A percentile compares a stretch with the other conserved stretches of the same genome.
Evolutionary conservation across 2,329 filamentous ascomycete species (phyloP).

Genomic region (Colletotrichum sp.): DNA sequence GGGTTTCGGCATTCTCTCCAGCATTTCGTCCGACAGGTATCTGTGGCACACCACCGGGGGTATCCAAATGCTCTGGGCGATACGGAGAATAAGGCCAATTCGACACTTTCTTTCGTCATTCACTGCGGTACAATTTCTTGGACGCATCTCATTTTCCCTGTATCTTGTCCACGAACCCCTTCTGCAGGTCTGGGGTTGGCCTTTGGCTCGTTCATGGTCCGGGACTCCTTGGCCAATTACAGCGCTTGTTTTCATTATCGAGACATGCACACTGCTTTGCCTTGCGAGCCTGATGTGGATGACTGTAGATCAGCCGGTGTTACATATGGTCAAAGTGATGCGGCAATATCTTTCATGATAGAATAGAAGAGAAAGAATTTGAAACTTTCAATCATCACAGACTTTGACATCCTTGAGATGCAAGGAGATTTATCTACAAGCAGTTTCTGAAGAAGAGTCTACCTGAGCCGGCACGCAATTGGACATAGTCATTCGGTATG

Average conservation of each 20-base stretch:
- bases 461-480: not conserved
- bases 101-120: not conserved
- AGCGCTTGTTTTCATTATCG: not conserved
- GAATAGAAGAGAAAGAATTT: no score
- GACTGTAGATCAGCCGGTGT: not conserved
- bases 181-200: not conserved
- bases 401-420: no score
- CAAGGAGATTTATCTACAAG: no score
- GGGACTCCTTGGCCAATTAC: not conserved
- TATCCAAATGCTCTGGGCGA: not conserved
- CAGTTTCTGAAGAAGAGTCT: no score
- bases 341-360: not conserved
- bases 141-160: not conserved
- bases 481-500: rapidly evolving
- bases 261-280: not conserved
- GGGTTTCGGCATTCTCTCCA: not conserved
- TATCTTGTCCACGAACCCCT: not conserved
- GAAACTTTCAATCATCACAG: no score
- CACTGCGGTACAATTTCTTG: not conserved
- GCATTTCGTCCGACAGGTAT: not conserved
- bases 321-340: not conserved
- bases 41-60: not conserved
- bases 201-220: not conserved
- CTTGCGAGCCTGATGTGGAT: not conserved
- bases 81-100: not conserved